phyloP scores from a whole-genome alignment of 495 filamentous ascomycete species.

The Podospora pseudopauciseta region DNA sequence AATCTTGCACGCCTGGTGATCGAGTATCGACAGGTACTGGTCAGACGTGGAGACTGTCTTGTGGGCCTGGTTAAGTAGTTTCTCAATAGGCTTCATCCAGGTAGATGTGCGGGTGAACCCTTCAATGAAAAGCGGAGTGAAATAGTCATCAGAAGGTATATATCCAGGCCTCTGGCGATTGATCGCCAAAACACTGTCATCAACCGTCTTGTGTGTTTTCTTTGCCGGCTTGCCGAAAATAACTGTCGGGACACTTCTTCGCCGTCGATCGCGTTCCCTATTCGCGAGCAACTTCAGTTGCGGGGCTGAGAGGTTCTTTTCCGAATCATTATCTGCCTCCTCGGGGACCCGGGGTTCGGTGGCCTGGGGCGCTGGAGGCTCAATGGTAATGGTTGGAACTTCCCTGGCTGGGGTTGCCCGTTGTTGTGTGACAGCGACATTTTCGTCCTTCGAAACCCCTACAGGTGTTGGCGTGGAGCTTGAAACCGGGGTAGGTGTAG shows the following conservation, averaged over 20 bases:
- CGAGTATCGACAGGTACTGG: slow-evolving; percentile 69
- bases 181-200: slow-evolving; percentile 32
- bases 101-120: slow-evolving; percentile 57
- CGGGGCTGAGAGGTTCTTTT: slow-evolving; percentile 34
- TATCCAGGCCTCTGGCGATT: slow-evolving; percentile 37
- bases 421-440: not conserved
- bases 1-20: slow-evolving; percentile 79
- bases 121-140: slow-evolving; percentile 75
- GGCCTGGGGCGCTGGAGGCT: not conserved
- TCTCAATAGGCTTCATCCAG: slow-evolving; percentile 59
- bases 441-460: not conserved
- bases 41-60: slow-evolving; percentile 80
- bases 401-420: not conserved
- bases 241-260: slow-evolving; percentile 70
- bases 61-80: slow-evolving; percentile 67
- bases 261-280: slow-evolving; percentile 59
- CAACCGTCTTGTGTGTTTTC: slow-evolving; percentile 18
- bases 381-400: slow-evolving; percentile 2
- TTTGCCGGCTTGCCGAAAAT: slow-evolving; percentile 64
- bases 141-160: slow-evolving; percentile 63
- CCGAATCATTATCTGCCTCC: slow-evolving; percentile 10
- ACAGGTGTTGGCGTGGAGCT: not conserved
- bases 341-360: not conserved
- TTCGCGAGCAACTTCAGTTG: slow-evolving; percentile 52
- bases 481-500: not conserved